These are phyloP conservation scores for Argentina anserina DNA, from an alignment of 306 rosid genomes.

Conservation along the genomic window DNA sequence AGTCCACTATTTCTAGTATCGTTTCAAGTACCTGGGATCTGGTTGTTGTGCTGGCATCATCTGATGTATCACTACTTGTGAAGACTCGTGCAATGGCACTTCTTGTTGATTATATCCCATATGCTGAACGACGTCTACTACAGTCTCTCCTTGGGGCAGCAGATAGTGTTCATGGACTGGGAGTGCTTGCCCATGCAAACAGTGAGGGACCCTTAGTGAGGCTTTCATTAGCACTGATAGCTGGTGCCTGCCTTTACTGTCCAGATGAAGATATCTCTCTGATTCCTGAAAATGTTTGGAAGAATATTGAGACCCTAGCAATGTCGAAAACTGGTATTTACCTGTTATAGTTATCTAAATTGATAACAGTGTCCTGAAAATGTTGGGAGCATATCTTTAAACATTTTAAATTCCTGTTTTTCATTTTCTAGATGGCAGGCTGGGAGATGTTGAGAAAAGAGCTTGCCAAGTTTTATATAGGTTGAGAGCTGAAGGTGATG, in stretches of 20 bases:
- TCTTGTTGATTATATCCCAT: constrained; percentile 71
- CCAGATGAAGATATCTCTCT: constrained; percentile 72
- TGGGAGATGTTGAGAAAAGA: constrained; percentile 75
- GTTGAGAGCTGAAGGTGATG: constrained; percentile 71
- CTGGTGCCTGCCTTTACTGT: constrained; percentile 72
- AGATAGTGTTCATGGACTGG: constrained; percentile 62
- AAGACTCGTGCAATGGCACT: constrained; percentile 71
- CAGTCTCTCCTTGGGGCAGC: constrained; percentile 74
- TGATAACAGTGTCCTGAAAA: constrained; percentile 14
- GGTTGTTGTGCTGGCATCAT: constrained; percentile 69
- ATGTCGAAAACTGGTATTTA: constrained; percentile 58
- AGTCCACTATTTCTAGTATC: constrained; percentile 49
- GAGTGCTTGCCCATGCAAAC: constrained; percentile 38
- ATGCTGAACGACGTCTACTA: constrained; percentile 59
- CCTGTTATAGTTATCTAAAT: constrained; percentile 17
- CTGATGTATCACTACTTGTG: constrained; percentile 57
- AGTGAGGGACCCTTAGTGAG: constrained; percentile 69
- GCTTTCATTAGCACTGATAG: constrained; percentile 78
- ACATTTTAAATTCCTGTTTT: not conserved
- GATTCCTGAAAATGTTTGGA: constrained; percentile 79
- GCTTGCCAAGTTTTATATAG: constrained; percentile 72
- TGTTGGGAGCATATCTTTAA: constrained; percentile 3
- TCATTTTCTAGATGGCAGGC: constrained; percentile 50
- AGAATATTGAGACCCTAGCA: constrained; percentile 58
- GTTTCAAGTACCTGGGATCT: constrained; percentile 86